Evolutionary conservation across 2,329 filamentous ascomycete genomes (phyloP).

Genomic region (Calonectria pauciramosa): DNA sequence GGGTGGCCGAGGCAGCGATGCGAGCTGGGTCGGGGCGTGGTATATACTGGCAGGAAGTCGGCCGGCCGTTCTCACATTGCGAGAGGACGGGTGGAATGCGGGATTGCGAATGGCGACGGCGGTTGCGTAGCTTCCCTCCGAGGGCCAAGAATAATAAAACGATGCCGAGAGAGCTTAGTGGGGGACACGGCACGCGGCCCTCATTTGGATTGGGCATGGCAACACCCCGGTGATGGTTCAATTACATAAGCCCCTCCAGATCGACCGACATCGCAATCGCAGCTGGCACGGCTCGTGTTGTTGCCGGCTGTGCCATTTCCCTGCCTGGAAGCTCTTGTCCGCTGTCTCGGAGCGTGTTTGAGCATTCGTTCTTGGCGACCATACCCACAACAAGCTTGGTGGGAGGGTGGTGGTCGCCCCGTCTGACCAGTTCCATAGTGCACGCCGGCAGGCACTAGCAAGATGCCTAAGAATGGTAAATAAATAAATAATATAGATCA

Average conservation of each 20-base stretch:
- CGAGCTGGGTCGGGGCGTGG: neutral
- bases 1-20: neutral
- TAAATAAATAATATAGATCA: neutral
- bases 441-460: neutral
- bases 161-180: slow-evolving; percentile 7
- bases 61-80: slow-evolving; percentile 29
- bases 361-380: neutral
- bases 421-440: too few relatives aligned
- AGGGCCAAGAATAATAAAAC: slow-evolving; percentile 10
- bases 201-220: neutral
- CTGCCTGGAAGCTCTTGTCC: neutral
- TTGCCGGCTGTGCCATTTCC: neutral
- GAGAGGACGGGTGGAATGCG: slow-evolving; percentile 7
- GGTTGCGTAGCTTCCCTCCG: neutral
- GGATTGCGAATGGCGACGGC: slow-evolving; percentile 11
- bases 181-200: neutral
- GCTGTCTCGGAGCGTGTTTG: neutral
- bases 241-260: slow-evolving; percentile 10
- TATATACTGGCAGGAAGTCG: slow-evolving; percentile 12
- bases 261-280: slow-evolving; percentile 5
- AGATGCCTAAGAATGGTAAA: neutral
- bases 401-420: too few relatives aligned
- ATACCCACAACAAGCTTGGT: neutral
- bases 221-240: neutral
- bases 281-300: neutral